A percentile compares a stretch with the other conserved stretches of the same genome.
phyloP scores from a whole-genome alignment of 805 yeast genomes.

The Saccharomycopsis fermentans region DNA sequence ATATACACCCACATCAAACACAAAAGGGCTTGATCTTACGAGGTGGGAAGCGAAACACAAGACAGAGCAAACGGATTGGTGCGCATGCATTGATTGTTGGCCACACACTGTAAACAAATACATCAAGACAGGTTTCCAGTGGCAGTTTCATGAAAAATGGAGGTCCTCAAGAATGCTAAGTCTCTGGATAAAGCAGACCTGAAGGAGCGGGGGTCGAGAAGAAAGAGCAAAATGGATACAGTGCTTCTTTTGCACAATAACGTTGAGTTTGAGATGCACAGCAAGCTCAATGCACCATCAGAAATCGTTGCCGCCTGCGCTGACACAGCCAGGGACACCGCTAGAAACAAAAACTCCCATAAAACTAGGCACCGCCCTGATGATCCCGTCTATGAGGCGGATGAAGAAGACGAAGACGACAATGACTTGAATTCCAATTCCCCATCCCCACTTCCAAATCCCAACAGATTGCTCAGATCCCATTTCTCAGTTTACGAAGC shows the following conservation, averaged over 20 bases:
- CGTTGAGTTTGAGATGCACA: neutral
- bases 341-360: neutral
- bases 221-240: neutral
- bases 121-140: neutral
- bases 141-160: neutral
- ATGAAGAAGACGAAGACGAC: neutral
- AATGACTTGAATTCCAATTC: neutral
- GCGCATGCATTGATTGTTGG: too few species aligned
- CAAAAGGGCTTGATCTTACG: too few species aligned
- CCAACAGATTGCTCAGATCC: constrained; percentile 13
- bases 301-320: neutral
- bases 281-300: neutral
- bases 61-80: too few species aligned
- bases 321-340: neutral
- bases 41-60: too few species aligned
- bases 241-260: neutral
- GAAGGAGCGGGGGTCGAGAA: neutral
- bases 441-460: neutral
- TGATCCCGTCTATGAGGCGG: neutral
- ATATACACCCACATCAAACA: too few species aligned
- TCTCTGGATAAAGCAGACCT: neutral
- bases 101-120: too few species aligned
- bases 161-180: neutral
- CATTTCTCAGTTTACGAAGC: constrained; percentile 16
- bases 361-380: neutral